Base-by-base conservation (phyloP, 192 early-diverging fungal species). In the Dispira parvispora region DNA sequence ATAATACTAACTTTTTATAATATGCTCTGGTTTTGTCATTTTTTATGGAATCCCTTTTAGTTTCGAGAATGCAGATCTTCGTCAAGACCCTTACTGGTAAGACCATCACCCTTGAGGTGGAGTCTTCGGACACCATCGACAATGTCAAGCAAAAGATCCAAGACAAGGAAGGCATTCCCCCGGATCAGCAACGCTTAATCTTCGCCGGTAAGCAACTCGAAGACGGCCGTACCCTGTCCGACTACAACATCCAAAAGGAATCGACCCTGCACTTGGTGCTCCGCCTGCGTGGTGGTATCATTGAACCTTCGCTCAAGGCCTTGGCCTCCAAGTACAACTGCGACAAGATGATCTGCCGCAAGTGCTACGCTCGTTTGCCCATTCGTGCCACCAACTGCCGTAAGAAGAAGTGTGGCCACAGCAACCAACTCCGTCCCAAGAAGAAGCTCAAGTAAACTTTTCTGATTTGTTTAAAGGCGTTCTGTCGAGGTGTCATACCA, bases 231-330 rank as follows among this genome's bases (percentile, higher is more conserved):
- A 88, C 87, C 52, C 85, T 99, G 26, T 88, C 91, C 64, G 96
- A 98, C 85, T 98, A 99, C 86, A 99, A 98, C 90, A 99, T 99
- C 80, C 93, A 96, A 84, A 99, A 99, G 90, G 88, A 96, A 78
- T 97, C 94, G 46, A 97, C 94, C 70, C 83, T 96, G 50, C 92
- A 95, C 84, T 77, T 98, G 63, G 93, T 93, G 42, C 86, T 96
- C 68, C 88, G 93, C 78, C 87, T 96, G 64, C 91, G 92, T 81
- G 93, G 93, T 87, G 83, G 84, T 79, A 84, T 96, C 73, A 99
- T 97, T 75, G 94, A 99, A 82, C 96, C 96, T 52, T 97, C 96
- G 57, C 82, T 99, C 67, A 94, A 91, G 85, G 92, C 87, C 62
- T 82, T 99, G 66, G 96, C 96, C 69, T 92, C 90, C 78, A 97